phyloP scores from a whole-genome alignment of 139 green algal genomes.

The Haematococcus lacustris region DNA sequence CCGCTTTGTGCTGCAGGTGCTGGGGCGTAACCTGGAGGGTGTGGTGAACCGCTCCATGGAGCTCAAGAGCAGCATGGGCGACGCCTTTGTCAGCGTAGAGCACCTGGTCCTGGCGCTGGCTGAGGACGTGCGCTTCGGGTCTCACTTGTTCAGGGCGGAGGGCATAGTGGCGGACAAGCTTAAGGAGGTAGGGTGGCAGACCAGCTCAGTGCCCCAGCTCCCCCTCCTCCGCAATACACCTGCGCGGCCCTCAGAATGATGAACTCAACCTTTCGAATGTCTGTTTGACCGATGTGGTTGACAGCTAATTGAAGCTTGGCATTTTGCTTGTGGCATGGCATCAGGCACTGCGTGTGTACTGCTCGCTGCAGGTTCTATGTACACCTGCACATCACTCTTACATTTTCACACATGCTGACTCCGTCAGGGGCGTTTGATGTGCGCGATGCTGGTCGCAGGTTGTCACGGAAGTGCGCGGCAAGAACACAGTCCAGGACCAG shows the following conservation, averaged over 20 bases:
- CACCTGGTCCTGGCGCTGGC: constrained; percentile 84
- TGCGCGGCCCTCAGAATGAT: too few species aligned
- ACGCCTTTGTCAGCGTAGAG: constrained; percentile 89
- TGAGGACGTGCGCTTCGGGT: constrained; percentile 74
- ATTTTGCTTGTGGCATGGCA: too few species aligned
- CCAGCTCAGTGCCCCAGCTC: not conserved
- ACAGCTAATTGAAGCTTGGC: too few species aligned
- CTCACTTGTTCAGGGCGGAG: constrained; percentile 50
- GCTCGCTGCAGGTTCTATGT: too few species aligned
- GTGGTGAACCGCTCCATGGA: constrained; percentile 74
- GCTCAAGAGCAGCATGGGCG: constrained; percentile 61
- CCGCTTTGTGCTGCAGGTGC: constrained; percentile 64
- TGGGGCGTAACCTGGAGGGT: constrained; percentile 86
- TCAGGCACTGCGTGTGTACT: too few species aligned
- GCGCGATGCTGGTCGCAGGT: constrained; percentile 12
- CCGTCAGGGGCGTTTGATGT: not conserved
- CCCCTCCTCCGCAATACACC: too few species aligned
- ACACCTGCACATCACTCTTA: too few species aligned
- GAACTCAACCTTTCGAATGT: too few species aligned
- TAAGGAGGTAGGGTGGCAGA: constrained; percentile 34
- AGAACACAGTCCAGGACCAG: constrained; percentile 72
- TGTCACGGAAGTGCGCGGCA: constrained; percentile 64
- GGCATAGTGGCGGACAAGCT: constrained; percentile 65
- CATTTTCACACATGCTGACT: too few species aligned
- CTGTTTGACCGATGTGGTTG: too few species aligned